Evolutionary conservation across 2,329 filamentous ascomycete genomes (phyloP), one percentile per base, ranked within the genome.

Genomic region (Aspergillus ochraceoroseus): DNA sequence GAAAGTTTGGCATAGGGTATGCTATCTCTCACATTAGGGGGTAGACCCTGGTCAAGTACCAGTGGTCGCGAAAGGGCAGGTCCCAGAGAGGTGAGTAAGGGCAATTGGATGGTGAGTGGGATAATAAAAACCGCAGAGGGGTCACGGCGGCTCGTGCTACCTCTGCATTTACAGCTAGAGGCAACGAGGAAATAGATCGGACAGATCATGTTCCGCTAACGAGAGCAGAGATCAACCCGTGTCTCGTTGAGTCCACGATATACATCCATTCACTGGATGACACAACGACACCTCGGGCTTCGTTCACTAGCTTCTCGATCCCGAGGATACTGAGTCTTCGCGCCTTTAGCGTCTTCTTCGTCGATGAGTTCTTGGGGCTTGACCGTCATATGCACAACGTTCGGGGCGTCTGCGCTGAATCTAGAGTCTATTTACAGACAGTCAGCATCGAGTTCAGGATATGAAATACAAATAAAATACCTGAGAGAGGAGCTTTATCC

Each of bases 331-430:
- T 69, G 65, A 19, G 59, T 54, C 62, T 83, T 85, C 43, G 76
- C 74, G 22, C 77, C 76, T 58, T 82, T 83, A 41, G 83, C 80
- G 52, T 87, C 83, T 55, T 85, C 82, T 57, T 92, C 87, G 50
- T 94, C 83, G 46, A 90, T 71, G 26, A 84, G 76, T 58, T 94
- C 87, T 58, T 88, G 83, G 2, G 88, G 88, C 54, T 86, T 85
- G 54, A 95, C 81, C 4, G 85, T 90, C 87, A 95, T 94, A 65
- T 95, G 88, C n/a, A 95, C 81, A 18, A 94, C 85, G 52, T 94
- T 94, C 5, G 85, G 79, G 7, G 75, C 71, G 48, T 87, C 82
- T 19, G 74, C 73, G 57, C 79, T 85, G 58, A 94, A 87, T 46
- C 80, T 83, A 57, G 86, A 89, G 51, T 89, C 87, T 94, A 56